Conservation (phyloP, 306 rosid genomes). For the Gastrolobium bilobum region DNA sequence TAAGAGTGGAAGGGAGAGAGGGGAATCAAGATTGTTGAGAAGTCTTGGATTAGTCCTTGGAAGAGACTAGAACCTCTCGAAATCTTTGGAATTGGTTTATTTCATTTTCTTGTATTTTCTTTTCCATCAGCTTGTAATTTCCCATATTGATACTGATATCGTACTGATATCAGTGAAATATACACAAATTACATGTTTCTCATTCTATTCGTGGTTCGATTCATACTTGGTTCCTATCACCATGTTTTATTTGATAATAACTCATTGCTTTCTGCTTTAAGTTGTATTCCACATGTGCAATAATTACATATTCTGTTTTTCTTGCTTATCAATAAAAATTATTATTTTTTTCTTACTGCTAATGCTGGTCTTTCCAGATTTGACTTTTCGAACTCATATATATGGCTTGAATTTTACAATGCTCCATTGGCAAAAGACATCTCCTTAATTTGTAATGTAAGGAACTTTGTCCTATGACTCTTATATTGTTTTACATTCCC, state of each 20-base stretch:
- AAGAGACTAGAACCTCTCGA: too few relatives aligned
- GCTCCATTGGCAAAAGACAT: conserved; percentile 81
- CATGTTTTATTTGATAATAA: conserved; percentile 8
- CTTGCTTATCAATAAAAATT: not conserved
- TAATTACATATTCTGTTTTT: conserved; percentile 33
- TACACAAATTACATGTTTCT: not conserved
- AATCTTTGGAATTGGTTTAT: too few relatives aligned
- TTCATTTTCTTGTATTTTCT: too few relatives aligned
- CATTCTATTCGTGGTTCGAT: not conserved
- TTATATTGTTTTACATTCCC: conserved; percentile 25
- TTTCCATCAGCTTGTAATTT: too few relatives aligned
- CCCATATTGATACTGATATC: too few relatives aligned
- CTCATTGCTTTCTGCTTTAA: conserved; percentile 14
- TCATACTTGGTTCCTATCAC: too few relatives aligned
- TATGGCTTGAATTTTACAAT: conserved; percentile 93
- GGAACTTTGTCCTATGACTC: conserved; percentile 49
- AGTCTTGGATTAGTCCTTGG: too few relatives aligned
- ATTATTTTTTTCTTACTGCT: conserved; percentile 29
- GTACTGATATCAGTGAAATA: too few relatives aligned
- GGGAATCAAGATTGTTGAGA: too few relatives aligned
- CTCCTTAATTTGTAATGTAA: conserved; percentile 81
- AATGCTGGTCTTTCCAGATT: conserved; percentile 66
- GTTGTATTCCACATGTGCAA: conserved; percentile 23
- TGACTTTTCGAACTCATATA: conserved; percentile 81
- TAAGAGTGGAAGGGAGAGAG: too few relatives aligned